phyloP scores from a whole-genome alignment of 2,329 filamentous ascomycete genomes.

The Talaromyces funiculosus region DNA sequence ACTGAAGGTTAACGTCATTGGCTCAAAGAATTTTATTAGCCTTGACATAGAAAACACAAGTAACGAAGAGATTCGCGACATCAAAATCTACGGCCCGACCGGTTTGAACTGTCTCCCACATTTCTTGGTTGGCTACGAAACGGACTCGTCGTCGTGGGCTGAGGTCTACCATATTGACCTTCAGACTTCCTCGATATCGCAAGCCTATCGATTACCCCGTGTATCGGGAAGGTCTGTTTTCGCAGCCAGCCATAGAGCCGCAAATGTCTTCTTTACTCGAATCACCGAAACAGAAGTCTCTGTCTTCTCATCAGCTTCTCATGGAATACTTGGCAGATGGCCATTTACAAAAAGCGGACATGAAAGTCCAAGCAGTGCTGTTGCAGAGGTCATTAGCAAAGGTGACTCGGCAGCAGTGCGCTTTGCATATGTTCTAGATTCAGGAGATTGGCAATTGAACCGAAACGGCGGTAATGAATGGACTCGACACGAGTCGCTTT shows the following conservation, averaged over 20 bases:
- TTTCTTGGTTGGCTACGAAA: conserved; percentile 78
- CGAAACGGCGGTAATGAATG: conserved; percentile 77
- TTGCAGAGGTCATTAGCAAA: conserved; percentile 77
- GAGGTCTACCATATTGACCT: conserved; percentile 80
- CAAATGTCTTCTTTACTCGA: conserved; percentile 84
- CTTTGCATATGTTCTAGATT: conserved; percentile 60
- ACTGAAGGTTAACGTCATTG: conserved; percentile 43
- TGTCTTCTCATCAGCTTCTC: conserved; percentile 69
- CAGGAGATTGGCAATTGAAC: conserved; percentile 73
- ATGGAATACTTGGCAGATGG: conserved; percentile 73
- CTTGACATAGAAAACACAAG: conserved; percentile 37
- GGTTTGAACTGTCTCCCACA: conserved; percentile 67
- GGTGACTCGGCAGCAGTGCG: conserved; percentile 69
- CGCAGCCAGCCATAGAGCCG: conserved; percentile 68
- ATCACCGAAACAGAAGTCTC: conserved; percentile 68
- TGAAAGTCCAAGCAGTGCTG: conserved; percentile 57
- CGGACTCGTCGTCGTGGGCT: conserved; percentile 66
- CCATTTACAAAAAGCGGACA: conserved; percentile 46
- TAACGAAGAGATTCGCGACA: conserved; percentile 46
- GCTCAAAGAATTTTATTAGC: conserved; percentile 36
- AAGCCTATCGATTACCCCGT: conserved; percentile 73
- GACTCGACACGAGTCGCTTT: conserved; percentile 75
- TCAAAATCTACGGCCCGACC: conserved; percentile 67
- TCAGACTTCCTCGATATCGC: conserved; percentile 62
- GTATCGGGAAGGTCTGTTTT: conserved; percentile 67